A percentile compares a stretch with the other conserved stretches of the same genome.
These are phyloP conservation scores for Elsinoe fawcettii DNA, from an alignment of 2,329 filamentous ascomycete species.

Conservation along the genomic window DNA sequence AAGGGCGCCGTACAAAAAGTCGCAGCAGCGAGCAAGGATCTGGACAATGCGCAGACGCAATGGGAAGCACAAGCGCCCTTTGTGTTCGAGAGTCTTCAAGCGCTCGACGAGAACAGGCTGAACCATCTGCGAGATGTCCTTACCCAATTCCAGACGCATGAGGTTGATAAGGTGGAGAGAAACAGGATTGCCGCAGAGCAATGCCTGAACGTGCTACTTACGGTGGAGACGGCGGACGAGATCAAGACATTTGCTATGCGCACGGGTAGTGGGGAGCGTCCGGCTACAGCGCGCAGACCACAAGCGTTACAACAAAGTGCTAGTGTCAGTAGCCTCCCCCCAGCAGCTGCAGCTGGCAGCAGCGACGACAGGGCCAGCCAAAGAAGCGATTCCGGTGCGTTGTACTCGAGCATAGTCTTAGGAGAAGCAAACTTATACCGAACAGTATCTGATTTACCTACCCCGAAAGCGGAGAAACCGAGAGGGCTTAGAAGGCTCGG, in stretches of 20 bases:
- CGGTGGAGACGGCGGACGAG: constrained; percentile 79
- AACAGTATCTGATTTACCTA: constrained; percentile 21
- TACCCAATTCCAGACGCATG: constrained; percentile 88
- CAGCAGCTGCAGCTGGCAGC: constrained; percentile 28
- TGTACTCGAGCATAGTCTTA: not conserved
- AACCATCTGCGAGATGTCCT: constrained; percentile 86
- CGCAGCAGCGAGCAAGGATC: constrained; percentile 61
- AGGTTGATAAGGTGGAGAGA: constrained; percentile 77
- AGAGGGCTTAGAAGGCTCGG: constrained; percentile 51
- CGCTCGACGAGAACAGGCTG: constrained; percentile 77
- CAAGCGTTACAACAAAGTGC: constrained; percentile 16
- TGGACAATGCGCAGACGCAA: constrained; percentile 71
- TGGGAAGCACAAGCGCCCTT: constrained; percentile 95
- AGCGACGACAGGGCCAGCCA: constrained; percentile 50
- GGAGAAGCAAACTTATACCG: constrained; percentile 7
- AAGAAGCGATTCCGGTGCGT: constrained; percentile 44
- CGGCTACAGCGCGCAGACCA: constrained; percentile 2
- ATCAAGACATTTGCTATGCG: constrained; percentile 62
- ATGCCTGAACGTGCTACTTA: constrained; percentile 72
- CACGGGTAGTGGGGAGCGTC: constrained; percentile 32
- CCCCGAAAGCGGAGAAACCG: constrained; percentile 32
- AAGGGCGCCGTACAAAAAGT: constrained; percentile 76
- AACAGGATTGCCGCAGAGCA: constrained; percentile 67
- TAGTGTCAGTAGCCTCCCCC: constrained; percentile 24
- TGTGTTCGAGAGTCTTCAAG: constrained; percentile 87